These are phyloP conservation scores for Lithospermum erythrorhizon DNA, from an alignment of 257 asterid species.

Conservation along the genomic window DNA sequence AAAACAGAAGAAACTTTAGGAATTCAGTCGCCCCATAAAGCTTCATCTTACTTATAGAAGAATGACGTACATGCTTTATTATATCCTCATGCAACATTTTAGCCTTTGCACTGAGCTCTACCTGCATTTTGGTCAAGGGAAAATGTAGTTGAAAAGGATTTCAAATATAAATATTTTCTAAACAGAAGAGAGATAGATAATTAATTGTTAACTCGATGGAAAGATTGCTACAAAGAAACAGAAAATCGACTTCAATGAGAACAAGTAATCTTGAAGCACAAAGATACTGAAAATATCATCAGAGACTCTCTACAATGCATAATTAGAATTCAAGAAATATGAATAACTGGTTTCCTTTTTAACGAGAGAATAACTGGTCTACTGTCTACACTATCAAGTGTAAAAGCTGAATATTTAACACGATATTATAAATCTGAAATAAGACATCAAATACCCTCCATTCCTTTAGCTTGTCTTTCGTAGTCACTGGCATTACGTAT, in stretches of 20 bases:
- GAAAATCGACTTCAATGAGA: not conserved
- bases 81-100: conserved; percentile 62
- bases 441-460: not conserved
- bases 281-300: too few species aligned
- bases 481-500: too few species aligned
- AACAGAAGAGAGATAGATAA: not conserved
- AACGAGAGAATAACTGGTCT: too few species aligned
- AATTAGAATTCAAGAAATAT: too few species aligned
- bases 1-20: too few species aligned
- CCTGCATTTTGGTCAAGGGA: conserved; percentile 29
- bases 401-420: not conserved
- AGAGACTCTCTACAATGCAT: too few species aligned
- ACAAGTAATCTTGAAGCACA: too few species aligned
- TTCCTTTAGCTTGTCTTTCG: too few species aligned
- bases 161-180: not conserved
- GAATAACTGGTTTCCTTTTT: too few species aligned
- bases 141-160: not conserved
- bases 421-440: not conserved
- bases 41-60: not conserved
- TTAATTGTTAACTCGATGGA: not conserved
- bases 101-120: conserved; percentile 66
- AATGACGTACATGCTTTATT: conserved; percentile 51
- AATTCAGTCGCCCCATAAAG: not conserved
- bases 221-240: not conserved
- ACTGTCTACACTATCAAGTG: too few species aligned